Evolutionary conservation across 2,329 filamentous ascomycete genomes (phyloP).

Genomic region (Talaromyces piceae): DNA sequence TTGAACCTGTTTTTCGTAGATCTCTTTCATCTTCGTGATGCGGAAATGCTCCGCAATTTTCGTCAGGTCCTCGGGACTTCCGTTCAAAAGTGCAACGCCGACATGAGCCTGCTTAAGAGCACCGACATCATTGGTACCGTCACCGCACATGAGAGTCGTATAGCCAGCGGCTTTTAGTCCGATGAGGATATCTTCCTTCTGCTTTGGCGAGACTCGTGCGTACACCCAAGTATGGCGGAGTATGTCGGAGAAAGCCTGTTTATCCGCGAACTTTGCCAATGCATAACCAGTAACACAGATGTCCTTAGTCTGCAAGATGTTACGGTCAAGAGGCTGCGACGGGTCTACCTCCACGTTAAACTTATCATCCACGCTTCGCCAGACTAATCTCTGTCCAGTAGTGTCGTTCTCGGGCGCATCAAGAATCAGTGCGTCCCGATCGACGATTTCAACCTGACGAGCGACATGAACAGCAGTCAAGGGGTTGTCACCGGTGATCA

Average conservation of each 20-base stretch:
- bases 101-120: conserved; percentile 97
- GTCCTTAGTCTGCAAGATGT: conserved; percentile 79
- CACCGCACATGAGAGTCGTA: conserved; percentile 96
- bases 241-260: conserved; percentile 67
- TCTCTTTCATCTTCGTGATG: conserved; percentile 95
- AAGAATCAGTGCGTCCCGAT: conserved; percentile 87
- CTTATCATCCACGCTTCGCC: conserved; percentile 92
- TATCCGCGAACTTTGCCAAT: conserved; percentile 76
- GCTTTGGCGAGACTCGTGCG: conserved; percentile 93
- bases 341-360: conserved; percentile 79
- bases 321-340: conserved; percentile 66
- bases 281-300: conserved; percentile 95
- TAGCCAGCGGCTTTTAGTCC: conserved; percentile 95
- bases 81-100: conserved; percentile 91
- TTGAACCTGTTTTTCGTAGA: conserved; percentile 91
- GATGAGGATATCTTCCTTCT: conserved; percentile 97
- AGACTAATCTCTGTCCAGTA: conserved; percentile 73
- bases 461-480: conserved; percentile 94
- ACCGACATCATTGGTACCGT: conserved; percentile 96
- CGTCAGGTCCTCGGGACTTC: conserved; percentile 80
- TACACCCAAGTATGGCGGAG: conserved; percentile 95
- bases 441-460: conserved; percentile 92
- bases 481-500: conserved; percentile 99
- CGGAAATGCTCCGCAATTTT: conserved; percentile 90
- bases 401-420: conserved; percentile 89